phyloP scores from a whole-genome alignment of 2,329 filamentous ascomycete species.

The Karstenula rhodostoma region DNA sequence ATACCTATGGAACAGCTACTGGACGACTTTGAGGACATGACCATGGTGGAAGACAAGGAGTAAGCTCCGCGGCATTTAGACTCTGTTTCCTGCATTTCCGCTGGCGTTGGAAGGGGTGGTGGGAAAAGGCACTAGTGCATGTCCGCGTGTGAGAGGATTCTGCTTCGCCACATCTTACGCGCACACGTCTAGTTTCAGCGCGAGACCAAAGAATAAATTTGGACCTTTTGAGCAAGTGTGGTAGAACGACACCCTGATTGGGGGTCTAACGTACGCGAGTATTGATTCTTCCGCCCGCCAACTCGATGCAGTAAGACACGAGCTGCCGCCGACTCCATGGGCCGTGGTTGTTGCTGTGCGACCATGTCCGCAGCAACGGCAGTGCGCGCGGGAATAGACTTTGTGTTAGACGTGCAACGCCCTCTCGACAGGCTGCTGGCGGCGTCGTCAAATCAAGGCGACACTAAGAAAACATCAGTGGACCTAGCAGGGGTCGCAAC shows the following conservation, averaged over 20 bases:
- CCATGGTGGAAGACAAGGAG: constrained; percentile 62
- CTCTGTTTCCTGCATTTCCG: constrained; percentile 5
- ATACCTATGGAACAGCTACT: constrained; percentile 69
- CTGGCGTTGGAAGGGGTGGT: constrained; percentile 5
- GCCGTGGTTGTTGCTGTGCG: too few species aligned
- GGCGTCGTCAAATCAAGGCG: constrained; percentile 14
- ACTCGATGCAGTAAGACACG: not conserved
- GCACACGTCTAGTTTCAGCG: not conserved
- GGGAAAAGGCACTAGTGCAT: not conserved
- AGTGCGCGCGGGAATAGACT: not conserved
- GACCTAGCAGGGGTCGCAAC: not conserved
- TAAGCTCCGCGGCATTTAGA: constrained; percentile 13
- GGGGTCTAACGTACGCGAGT: not conserved
- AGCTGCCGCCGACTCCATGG: not conserved
- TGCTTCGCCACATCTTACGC: constrained; percentile 10
- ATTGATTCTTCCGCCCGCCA: constrained; percentile 1
- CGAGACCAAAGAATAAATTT: not conserved
- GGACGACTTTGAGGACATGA: constrained; percentile 92
- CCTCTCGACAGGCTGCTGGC: not conserved
- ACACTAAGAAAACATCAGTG: constrained; percentile 6
- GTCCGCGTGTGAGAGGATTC: not conserved
- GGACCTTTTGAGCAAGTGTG: not conserved
- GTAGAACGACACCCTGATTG: not conserved
- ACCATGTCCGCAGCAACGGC: not conserved
- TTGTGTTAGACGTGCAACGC: not conserved